phyloP scores from a whole-genome alignment of 306 rosid genomes.

The Carpinus viminea region DNA sequence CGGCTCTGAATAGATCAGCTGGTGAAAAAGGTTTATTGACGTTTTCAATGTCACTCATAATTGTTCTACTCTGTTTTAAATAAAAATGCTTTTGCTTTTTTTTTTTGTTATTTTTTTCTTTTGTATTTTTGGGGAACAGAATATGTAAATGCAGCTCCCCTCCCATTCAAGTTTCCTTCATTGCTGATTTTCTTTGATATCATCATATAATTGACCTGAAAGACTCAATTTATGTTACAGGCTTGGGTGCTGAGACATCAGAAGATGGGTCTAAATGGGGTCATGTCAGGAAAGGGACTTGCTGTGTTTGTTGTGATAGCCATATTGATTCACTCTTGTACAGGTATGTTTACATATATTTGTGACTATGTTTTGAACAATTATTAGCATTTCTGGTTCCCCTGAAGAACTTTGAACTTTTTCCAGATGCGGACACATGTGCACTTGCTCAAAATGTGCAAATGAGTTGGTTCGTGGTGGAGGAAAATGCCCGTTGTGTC shows the following conservation, averaged over 20 bases:
- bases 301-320: constrained; percentile 97
- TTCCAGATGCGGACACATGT: constrained; percentile 99
- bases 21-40: constrained; percentile 69
- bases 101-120: not conserved
- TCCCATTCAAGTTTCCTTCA: not conserved
- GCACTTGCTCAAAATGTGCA: constrained; percentile 98
- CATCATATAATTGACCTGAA: not conserved
- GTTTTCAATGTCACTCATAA: not conserved
- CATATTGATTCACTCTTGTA: constrained; percentile 97
- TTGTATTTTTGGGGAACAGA: not conserved
- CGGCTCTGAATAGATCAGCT: constrained; percentile 85
- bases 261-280: constrained; percentile 97
- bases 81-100: not conserved
- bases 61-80: not conserved
- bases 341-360: constrained; percentile 50
- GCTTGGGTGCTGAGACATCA: constrained; percentile 77
- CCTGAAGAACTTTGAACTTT: constrained; percentile 20
- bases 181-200: not conserved
- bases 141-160: not conserved
- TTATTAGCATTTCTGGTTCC: not conserved
- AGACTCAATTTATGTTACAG: constrained; percentile 42
- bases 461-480: constrained; percentile 92
- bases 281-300: constrained; percentile 96
- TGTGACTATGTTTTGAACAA: not conserved
- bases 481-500: constrained; percentile 99